Conservation (phyloP, 2,329 filamentous ascomycete genomes). For the Chaetomium sp. region DNA sequence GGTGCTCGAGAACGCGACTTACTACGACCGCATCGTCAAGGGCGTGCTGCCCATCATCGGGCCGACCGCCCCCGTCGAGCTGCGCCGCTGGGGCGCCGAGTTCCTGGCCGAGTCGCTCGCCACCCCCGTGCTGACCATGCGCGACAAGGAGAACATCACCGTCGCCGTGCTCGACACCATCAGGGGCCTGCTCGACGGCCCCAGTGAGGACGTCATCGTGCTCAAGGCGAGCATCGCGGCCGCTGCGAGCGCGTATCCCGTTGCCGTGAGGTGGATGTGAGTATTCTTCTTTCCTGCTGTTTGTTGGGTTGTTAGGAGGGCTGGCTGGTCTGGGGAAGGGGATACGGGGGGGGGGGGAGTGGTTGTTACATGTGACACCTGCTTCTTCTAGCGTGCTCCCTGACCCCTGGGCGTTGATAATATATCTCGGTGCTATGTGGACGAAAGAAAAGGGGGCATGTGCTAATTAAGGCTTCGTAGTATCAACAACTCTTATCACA, state of each 20-base stretch:
- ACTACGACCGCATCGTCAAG: constrained; percentile 89
- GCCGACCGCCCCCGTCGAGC: constrained; percentile 70
- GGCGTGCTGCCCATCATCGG: constrained; percentile 91
- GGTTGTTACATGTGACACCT: not conserved
- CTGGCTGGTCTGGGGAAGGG: not conserved
- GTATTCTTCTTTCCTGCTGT: constrained; percentile 46
- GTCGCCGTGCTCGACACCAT: constrained; percentile 78
- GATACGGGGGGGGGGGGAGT: not conserved
- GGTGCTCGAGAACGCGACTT: constrained; percentile 80
- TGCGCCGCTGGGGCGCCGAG: constrained; percentile 93
- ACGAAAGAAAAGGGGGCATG: not conserved
- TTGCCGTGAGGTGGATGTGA: constrained; percentile 93
- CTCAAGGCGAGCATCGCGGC: constrained; percentile 86
- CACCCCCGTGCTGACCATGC: constrained; percentile 75
- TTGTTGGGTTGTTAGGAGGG: not conserved
- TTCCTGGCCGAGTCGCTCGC: constrained; percentile 96
- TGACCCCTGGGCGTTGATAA: not conserved
- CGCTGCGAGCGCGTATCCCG: constrained; percentile 87
- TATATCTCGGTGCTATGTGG: not conserved
- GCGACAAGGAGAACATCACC: constrained; percentile 79
- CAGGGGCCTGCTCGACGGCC: constrained; percentile 67
- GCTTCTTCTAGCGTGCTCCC: not conserved
- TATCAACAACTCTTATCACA: constrained; percentile 83
- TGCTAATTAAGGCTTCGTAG: constrained; percentile 50
- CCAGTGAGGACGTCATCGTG: constrained; percentile 76